These are phyloP conservation scores for Moesziomyces globuligerus DNA, from an alignment of 1,284 basidiomycete genomes.

Conservation along the genomic window DNA sequence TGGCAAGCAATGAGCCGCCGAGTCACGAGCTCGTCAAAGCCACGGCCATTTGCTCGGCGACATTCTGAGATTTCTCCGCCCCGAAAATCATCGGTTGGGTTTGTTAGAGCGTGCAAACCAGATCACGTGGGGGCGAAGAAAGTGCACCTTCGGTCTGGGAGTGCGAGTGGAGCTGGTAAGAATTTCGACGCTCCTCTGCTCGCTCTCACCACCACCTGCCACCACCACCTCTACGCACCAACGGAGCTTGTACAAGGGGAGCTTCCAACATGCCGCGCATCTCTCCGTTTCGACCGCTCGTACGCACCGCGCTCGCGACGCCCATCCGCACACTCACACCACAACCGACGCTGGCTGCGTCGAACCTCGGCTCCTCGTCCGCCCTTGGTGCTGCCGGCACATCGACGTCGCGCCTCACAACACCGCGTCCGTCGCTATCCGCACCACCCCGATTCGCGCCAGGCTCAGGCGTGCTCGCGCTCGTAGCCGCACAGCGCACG, in stretches of 20 bases:
- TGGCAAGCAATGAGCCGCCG: too few relatives aligned
- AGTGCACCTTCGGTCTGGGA: background rate
- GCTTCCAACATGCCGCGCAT: slow-evolving; percentile 21
- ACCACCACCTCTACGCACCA: background rate
- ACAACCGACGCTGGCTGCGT: too few relatives aligned
- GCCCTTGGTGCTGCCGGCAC: too few relatives aligned
- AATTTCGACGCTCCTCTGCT: background rate
- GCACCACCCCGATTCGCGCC: background rate
- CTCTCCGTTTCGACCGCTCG: slow-evolving; percentile 21
- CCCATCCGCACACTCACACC: slow-evolving; percentile 1
- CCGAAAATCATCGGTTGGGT: too few relatives aligned
- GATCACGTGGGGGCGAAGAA: slow-evolving; percentile 28
- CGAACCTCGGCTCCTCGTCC: too few relatives aligned
- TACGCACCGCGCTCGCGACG: slow-evolving; percentile 1
- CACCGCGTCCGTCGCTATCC: background rate
- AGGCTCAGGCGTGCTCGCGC: slow-evolving; percentile 1
- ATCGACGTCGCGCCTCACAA: background rate
- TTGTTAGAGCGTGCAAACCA: too few relatives aligned
- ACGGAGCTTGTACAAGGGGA: too few relatives aligned
- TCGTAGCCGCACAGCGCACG: background rate
- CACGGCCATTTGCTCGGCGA: background rate
- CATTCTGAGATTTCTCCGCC: background rate
- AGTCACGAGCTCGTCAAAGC: too few relatives aligned
- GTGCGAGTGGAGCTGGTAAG: too few relatives aligned
- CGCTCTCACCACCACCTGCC: background rate